Conservation (phyloP, 2,329 filamentous ascomycete species). For the Ustulina deusta region DNA sequence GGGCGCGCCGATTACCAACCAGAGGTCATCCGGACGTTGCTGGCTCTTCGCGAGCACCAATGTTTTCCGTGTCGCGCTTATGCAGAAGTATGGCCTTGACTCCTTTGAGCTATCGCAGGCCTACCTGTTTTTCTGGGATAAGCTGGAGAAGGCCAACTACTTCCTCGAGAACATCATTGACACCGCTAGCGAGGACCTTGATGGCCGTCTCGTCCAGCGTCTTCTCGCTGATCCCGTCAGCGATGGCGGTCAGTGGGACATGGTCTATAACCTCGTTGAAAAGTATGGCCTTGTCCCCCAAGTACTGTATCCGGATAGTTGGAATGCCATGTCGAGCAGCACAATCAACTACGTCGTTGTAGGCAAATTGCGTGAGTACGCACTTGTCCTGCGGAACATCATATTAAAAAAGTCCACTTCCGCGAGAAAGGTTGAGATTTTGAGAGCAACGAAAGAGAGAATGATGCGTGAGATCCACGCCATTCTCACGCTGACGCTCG, state of each 20-base stretch:
- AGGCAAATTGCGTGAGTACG: conserved; percentile 88
- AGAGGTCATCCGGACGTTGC: conserved; percentile 83
- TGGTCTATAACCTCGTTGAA: conserved; percentile 85
- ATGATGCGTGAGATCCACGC: conserved; percentile 85
- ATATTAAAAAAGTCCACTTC: conserved; percentile 50
- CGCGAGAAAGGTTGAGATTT: conserved; percentile 53
- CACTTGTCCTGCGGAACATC: conserved; percentile 75
- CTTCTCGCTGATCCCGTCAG: conserved; percentile 76
- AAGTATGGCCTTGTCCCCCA: conserved; percentile 94
- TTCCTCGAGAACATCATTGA: conserved; percentile 87
- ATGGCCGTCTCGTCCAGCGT: conserved; percentile 77
- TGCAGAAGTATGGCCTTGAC: conserved; percentile 82
- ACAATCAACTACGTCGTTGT: conserved; percentile 80
- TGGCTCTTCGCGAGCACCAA: conserved; percentile 96
- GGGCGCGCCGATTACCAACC: conserved; percentile 86
- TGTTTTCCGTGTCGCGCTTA: conserved; percentile 87
- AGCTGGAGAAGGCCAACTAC: conserved; percentile 90
- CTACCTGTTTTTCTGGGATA: conserved; percentile 94
- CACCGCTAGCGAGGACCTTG: conserved; percentile 76
- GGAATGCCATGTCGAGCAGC: conserved; percentile 78
- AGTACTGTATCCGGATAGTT: conserved; percentile 82
- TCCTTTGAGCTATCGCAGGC: conserved; percentile 88
- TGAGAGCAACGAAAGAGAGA: conserved; percentile 70
- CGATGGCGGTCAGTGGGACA: conserved; percentile 92
- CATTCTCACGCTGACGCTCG: conserved; percentile 84